Percentiles rank a stretch among this genome's conserved stretches.
phyloP scores from a whole-genome alignment of 2,329 filamentous ascomycete genomes.

The Fusarium coicis region DNA sequence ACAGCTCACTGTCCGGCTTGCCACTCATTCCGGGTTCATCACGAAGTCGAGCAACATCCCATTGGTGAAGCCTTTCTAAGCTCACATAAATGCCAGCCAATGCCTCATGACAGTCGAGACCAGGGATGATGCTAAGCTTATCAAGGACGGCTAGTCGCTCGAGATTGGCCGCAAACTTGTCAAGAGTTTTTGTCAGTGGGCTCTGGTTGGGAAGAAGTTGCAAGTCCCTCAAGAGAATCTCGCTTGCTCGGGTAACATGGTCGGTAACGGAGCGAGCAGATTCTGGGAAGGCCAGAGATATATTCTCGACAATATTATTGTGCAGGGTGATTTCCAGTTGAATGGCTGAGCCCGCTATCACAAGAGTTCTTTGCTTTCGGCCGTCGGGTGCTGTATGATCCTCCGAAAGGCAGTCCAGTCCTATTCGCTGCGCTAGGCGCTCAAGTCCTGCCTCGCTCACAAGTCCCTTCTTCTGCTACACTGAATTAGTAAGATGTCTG shows the following conservation, averaged over 20 bases:
- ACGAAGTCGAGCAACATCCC: conserved; percentile 71
- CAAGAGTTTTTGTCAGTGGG: conserved; percentile 75
- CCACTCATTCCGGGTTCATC: conserved; percentile 58
- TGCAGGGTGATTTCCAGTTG: conserved; percentile 70
- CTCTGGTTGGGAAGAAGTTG: conserved; percentile 68
- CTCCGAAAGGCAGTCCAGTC: conserved; percentile 73
- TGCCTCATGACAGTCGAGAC: conserved; percentile 81
- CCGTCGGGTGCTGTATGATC: conserved; percentile 58
- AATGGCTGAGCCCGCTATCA: conserved; percentile 71
- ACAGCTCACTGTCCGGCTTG: conserved; percentile 61
- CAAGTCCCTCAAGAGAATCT: conserved; percentile 74
- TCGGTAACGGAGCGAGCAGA: conserved; percentile 67
- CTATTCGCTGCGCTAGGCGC: conserved; percentile 73
- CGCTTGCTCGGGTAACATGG: conserved; percentile 69
- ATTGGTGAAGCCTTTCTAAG: conserved; percentile 74
- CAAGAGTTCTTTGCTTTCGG: conserved; percentile 64
- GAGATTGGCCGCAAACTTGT: conserved; percentile 77
- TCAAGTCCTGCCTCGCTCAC: conserved; percentile 82
- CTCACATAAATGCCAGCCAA: conserved; percentile 78
- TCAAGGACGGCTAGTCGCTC: conserved; percentile 76
- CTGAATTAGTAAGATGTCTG: conserved; percentile 3
- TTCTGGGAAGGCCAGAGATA: conserved; percentile 71
- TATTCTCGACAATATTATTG: conserved; percentile 70
- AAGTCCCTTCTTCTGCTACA: conserved; percentile 64
- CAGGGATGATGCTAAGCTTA: conserved; percentile 74